Base-by-base conservation (phyloP, 371 early-diverging fungal genomes). In the Dipsacomyces acuminosporus region DNA sequence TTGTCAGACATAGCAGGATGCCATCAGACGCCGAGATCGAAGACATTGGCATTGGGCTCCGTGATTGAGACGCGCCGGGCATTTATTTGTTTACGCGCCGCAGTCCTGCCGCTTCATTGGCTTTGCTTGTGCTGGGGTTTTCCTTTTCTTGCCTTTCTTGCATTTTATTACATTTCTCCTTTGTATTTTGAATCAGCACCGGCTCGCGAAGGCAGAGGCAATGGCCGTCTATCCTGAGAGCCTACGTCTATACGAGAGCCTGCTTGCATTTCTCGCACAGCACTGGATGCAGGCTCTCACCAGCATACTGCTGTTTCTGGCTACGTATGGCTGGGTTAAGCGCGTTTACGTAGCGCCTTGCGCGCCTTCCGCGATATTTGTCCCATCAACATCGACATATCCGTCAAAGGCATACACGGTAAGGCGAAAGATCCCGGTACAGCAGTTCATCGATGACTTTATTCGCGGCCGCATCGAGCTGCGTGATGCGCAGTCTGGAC, bases 331-430 rank as follows among this genome's bases (percentile, higher is more conserved):
- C 51, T 64, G 65, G 65, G 35, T 41, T 17, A 20, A 49, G 7
- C 70, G 61, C 60, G 56, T 23, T 36, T 30, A 21, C 33, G 26
- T 34, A 35, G 60, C 70, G 45, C 48, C 51, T 7, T 60, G 38
- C 15, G 33, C 66, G 25, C 70, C 70, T 4, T 56, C 65, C 8
- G 19, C 56, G 7, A 41, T 70, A 6, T 58, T 72, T 25, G 69
- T 72, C 11, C 72, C 72, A 7, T 63, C 72, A 3, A 69, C 72
- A 0, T 72, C 72, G 13, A 63, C 63, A 2, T 72, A 72, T 35
- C 72, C 69, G 24, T 61, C 70, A 11, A 41, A 40, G 43, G 25
- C 35, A 2, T 72, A 72, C 60, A 67, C 72, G 14, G 48, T 44
- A 9, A 53, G 53, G 8, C 41, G 46, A 50, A 67, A 59, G 38